Conservation (phyloP, 208 protist genomes). For the Trypanosoma platydactyli region DNA sequence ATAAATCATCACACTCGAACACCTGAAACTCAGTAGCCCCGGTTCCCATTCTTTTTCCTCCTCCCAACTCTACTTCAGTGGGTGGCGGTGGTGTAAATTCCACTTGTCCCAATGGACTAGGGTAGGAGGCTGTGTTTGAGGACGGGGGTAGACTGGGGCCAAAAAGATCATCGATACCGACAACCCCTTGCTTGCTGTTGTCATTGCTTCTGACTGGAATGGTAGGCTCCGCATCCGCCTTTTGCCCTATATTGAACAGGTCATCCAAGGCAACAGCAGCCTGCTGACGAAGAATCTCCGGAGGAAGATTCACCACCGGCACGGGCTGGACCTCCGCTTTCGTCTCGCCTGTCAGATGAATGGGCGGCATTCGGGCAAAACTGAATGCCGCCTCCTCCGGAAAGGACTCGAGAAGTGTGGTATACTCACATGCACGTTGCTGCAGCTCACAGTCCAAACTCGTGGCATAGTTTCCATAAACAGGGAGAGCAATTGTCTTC, state of each 20-base stretch:
- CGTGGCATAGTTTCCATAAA: constrained; percentile 57
- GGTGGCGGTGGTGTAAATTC: not conserved
- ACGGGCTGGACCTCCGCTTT: constrained; percentile 54
- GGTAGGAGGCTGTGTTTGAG: not conserved
- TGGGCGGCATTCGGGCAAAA: constrained; percentile 84
- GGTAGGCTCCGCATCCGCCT: not conserved
- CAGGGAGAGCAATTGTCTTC: constrained; percentile 41
- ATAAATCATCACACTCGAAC: constrained; percentile 57
- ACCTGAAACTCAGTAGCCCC: constrained; percentile 28
- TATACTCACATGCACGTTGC: constrained; percentile 93
- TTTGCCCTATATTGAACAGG: constrained; percentile 56
- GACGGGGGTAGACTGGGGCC: not conserved
- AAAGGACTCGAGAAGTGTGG: constrained; percentile 75
- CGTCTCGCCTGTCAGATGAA: constrained; percentile 31
- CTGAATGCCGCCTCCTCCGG: constrained; percentile 67
- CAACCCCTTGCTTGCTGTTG: not conserved
- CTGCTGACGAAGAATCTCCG: constrained; percentile 49
- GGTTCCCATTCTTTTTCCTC: not conserved
- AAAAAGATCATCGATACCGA: constrained; percentile 33
- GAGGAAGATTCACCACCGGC: constrained; percentile 54
- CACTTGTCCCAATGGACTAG: not conserved
- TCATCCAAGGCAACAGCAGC: constrained; percentile 64
- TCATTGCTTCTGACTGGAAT: not conserved
- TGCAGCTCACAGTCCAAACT: constrained; percentile 94
- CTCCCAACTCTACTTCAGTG: not conserved